Evolutionary conservation across 306 rosid species (phyloP), one percentile per base, ranked within the genome.

Genomic region (Prunus armeniaca): DNA sequence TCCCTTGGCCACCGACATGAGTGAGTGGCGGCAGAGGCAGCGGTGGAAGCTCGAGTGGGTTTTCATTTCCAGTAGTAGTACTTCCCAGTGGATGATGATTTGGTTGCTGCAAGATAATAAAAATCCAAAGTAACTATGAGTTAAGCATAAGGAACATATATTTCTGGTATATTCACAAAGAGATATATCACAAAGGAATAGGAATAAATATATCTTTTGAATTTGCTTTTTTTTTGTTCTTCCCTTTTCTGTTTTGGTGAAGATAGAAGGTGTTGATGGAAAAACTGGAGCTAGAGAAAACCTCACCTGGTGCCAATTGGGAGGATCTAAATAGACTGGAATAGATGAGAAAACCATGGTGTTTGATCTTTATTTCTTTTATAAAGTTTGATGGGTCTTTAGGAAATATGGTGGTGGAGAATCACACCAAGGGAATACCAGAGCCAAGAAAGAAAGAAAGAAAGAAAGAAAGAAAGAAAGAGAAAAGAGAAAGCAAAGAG

Each of bases 271-370:
- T 66, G 87, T 54, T 79, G 70, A 83, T 79, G 88, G 69, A 87
- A 85, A 79, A 63, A 14, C 79, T 80, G 73, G 84, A 84, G 67
- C 70, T 15, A 54, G 66, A 79, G 79, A 86, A 88, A 86, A 81
- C 47, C 83, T 86, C 88, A 95, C 99, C 97, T 89, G 99, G 22
- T 92, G 93, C 98, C 97, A 96, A 86, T 89, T 92, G 81, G 91
- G 92, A 88, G 98, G 90, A 91, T 96, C 99, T 92, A 92, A 88
- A 92, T 88, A 96, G 88, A 87, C 86, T 86, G 97, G 99, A 92
- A 84, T 85, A 84, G 97, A 92, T 74, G 99, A 88, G 90, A 89
- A 92, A 91, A 91, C 96, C 99, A 96, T 95, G 92, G 91, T 73
- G 83, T 57, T 86, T 55, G 79, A 71, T 65, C 47, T 67, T 62